Conservation (phyloP, 306 rosid species). For the Cucurbita pepo region DNA sequence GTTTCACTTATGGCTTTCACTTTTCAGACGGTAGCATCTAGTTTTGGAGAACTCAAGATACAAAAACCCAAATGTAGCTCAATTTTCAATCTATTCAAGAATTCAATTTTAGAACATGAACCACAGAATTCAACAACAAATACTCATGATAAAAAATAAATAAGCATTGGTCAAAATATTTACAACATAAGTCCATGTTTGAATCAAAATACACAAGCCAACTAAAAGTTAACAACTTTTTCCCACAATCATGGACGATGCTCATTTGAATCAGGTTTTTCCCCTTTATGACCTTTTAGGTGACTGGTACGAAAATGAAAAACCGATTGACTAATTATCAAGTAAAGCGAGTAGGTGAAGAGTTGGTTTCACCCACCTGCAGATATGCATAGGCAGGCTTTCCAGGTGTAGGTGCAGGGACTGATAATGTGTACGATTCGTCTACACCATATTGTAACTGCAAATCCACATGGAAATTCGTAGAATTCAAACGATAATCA, state of each 20-base stretch:
- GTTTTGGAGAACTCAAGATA: not conserved
- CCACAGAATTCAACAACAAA: not conserved
- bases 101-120: not conserved
- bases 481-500: not conserved
- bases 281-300: not conserved
- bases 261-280: not conserved
- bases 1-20: not conserved
- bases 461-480: not conserved
- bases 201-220: not conserved
- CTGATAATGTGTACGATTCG: slow-evolving; percentile 22
- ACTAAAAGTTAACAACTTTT: not conserved
- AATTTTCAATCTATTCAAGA: not conserved
- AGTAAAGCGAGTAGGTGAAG: not conserved
- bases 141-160: not conserved
- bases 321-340: not conserved
- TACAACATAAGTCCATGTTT: not conserved
- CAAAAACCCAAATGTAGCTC: not conserved
- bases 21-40: not conserved
- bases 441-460: slow-evolving; percentile 24
- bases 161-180: not conserved
- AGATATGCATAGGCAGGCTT: slow-evolving; percentile 16
- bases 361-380: slow-evolving; percentile 11
- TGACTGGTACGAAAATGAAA: too few species aligned
- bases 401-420: slow-evolving; percentile 17
- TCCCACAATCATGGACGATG: not conserved